Evolutionary conservation across 805 yeast genomes (phyloP).

Genomic region (Lipomyces sp.): DNA sequence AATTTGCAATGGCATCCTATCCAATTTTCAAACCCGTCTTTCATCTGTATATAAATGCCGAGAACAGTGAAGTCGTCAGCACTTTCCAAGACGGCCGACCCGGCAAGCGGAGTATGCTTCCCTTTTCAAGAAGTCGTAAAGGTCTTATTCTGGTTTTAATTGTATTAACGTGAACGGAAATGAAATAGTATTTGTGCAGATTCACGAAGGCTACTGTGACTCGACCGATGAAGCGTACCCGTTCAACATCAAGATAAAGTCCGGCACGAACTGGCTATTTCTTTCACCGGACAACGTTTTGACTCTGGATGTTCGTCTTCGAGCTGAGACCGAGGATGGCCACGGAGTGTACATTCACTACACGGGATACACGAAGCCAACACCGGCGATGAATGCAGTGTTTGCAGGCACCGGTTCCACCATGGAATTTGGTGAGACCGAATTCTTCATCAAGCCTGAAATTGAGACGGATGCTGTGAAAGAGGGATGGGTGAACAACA

Average conservation of each 20-base stretch:
- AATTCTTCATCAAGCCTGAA: conserved; percentile 44
- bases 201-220: conserved; percentile 26
- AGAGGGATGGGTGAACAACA: conserved; percentile 47
- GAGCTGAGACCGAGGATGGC: conserved; percentile 24
- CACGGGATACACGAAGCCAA: conserved; percentile 23
- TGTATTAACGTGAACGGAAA: no score
- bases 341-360: conserved; percentile 25
- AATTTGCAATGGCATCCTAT: conserved; percentile 5
- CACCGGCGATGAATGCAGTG: conserved; percentile 23
- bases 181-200: conserved; percentile 22
- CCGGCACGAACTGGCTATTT: conserved; percentile 27
- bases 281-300: conserved; percentile 15
- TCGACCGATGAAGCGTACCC: conserved; percentile 25
- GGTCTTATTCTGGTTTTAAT: no score
- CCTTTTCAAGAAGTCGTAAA: no score
- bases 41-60: conserved; percentile 25
- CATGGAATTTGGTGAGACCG: conserved; percentile 29
- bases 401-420: conserved; percentile 20
- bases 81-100: conserved; percentile 19
- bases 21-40: conserved; percentile 29
- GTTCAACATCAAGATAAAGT: conserved; percentile 21
- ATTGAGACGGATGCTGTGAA: conserved; percentile 44
- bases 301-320: conserved; percentile 26
- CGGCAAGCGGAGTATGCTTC: conserved; percentile 18
- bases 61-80: conserved; percentile 25